phyloP scores from a whole-genome alignment of 176 grass and related monocot species.

The Oryza meridionalis region DNA sequence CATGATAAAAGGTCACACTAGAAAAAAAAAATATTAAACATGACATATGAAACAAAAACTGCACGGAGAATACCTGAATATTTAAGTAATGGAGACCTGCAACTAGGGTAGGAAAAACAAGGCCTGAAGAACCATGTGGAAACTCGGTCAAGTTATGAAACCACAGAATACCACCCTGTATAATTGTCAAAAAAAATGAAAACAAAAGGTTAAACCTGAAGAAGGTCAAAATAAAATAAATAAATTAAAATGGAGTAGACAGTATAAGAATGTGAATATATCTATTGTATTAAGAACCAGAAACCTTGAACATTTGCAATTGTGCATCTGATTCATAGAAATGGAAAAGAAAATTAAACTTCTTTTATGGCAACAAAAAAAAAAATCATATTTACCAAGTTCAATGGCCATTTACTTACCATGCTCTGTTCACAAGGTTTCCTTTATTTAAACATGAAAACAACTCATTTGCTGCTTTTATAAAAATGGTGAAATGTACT shows the following conservation, averaged over 20 bases:
- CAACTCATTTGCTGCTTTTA: not conserved
- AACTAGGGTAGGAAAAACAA: conserved; percentile 75
- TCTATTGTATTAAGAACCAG: not conserved
- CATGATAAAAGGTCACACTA: conserved; percentile 5
- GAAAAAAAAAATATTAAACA: conserved; percentile 29
- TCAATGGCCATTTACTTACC: not conserved
- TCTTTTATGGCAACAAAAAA: conserved; percentile 11
- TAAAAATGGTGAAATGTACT: not conserved
- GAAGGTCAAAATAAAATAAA: conserved; percentile 17
- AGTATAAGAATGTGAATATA: conserved; percentile 1
- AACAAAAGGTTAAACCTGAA: conserved; percentile 29
- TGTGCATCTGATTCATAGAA: not conserved
- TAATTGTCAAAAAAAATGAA: conserved; percentile 15
- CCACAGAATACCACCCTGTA: conserved; percentile 85
- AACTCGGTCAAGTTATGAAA: conserved; percentile 76
- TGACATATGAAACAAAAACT: conserved; percentile 20
- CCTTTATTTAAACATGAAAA: conserved; percentile 18
- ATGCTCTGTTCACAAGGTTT: conserved; percentile 11
- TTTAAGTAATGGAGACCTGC: conserved; percentile 87
- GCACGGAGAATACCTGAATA: conserved; percentile 69
- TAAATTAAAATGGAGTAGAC: not conserved
- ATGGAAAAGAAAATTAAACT: not conserved
- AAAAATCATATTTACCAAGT: not conserved
- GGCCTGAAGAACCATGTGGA: conserved; percentile 75
- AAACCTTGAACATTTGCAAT: conserved; percentile 2